Conservation (phyloP, 2,329 filamentous ascomycete species). For the Fonsecaea pedrosoi region DNA sequence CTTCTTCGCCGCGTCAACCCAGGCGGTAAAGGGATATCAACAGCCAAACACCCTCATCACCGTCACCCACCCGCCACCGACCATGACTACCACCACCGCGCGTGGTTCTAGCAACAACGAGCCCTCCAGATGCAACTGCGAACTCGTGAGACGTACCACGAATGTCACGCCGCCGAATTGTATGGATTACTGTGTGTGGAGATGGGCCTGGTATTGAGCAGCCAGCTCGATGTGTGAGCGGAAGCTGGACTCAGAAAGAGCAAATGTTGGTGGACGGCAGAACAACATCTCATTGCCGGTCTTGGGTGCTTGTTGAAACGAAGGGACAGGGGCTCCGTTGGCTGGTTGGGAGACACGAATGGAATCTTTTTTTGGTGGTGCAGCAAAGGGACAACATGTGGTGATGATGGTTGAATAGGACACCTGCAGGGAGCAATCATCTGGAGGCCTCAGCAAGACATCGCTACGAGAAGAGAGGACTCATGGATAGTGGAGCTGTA, state of each 20-base stretch:
- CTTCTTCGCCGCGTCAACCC: neutral
- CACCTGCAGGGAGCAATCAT: neutral
- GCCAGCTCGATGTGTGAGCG: neutral
- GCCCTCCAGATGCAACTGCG: conserved; percentile 13
- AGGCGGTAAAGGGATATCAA: conserved; percentile 13
- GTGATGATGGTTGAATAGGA: neutral
- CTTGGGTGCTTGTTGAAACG: neutral
- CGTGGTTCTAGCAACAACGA: neutral
- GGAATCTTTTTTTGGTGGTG: neutral
- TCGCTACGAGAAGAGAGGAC: neutral
- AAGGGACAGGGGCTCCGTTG: neutral
- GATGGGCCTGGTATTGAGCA: conserved; percentile 22
- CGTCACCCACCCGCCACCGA: neutral
- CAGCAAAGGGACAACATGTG: neutral
- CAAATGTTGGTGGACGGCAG: neutral
- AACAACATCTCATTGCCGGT: neutral
- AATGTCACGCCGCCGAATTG: conserved; percentile 19
- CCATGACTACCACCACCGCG: neutral
- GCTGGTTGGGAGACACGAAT: neutral
- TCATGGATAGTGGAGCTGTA: neutral
- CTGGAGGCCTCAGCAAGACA: neutral
- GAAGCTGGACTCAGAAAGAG: neutral
- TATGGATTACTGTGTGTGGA: conserved; percentile 23
- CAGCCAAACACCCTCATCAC: conserved; percentile 8
- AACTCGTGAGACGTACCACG: conserved; percentile 11